These are phyloP conservation scores for Urochloa ruziziensis DNA, from an alignment of 176 grass and related monocot genomes.

Conservation along the genomic window DNA sequence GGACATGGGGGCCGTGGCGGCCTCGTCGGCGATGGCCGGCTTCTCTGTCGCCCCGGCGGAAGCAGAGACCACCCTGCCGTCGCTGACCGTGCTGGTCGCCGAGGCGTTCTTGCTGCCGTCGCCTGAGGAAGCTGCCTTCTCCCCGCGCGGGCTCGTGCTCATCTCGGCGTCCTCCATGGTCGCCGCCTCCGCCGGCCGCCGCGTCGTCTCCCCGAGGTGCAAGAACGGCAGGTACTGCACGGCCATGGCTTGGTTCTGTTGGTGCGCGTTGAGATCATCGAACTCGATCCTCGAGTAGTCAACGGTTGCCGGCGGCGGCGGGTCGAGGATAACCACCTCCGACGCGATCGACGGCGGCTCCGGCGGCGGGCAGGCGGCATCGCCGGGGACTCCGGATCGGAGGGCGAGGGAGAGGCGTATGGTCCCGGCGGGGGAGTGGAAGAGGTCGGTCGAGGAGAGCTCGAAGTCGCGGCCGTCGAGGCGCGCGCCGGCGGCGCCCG, in stretches of 20 bases:
- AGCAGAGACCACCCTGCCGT: constrained; percentile 24
- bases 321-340: constrained; percentile 71
- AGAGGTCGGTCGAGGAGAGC: constrained; percentile 82
- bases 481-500: constrained; percentile 1
- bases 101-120: constrained; percentile 56
- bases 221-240: constrained; percentile 80
- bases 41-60: background rate
- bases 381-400: background rate
- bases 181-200: background rate
- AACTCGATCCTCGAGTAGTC: constrained; percentile 60
- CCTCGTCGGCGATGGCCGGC: background rate
- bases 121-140: constrained; percentile 27
- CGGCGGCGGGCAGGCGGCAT: background rate
- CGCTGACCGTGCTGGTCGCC: constrained; percentile 43
- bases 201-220: constrained; percentile 24
- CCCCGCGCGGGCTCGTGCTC: constrained; percentile 21
- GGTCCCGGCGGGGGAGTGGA: constrained; percentile 72
- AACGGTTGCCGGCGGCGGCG: background rate
- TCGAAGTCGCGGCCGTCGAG: constrained; percentile 48
- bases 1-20: background rate
- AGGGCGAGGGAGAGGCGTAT: constrained; percentile 65
- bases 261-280: constrained; percentile 54
- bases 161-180: constrained; percentile 47
- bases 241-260: constrained; percentile 80
- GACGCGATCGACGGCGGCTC: constrained; percentile 59